Conservation (phyloP, 108 stramenopile genomes). For the Chaetoceros muelleri region DNA sequence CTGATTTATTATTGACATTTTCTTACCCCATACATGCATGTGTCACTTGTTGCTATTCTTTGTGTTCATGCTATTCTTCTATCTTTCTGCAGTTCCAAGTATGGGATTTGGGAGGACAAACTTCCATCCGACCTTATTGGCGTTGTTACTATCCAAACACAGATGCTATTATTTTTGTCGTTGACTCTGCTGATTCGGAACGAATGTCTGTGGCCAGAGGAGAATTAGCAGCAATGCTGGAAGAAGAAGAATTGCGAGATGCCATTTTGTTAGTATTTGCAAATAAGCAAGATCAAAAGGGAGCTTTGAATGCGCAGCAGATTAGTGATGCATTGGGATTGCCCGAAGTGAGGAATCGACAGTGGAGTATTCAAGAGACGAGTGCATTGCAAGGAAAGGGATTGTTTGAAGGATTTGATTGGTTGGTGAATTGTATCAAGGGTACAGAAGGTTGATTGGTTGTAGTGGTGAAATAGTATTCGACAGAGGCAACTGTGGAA, state of each 20-base stretch:
- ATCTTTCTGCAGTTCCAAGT: slow-evolving; percentile 86
- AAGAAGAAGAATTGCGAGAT: slow-evolving; percentile 95
- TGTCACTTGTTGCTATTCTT: not conserved
- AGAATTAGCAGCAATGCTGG: slow-evolving; percentile 95
- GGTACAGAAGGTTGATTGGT: slow-evolving; percentile 43
- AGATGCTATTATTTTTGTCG: slow-evolving; percentile 99
- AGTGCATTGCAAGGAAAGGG: slow-evolving; percentile 97
- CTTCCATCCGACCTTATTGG: slow-evolving; percentile 99
- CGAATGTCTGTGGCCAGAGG: slow-evolving; percentile 91
- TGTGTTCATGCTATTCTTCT: slow-evolving; percentile 3
- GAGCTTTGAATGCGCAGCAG: slow-evolving; percentile 94
- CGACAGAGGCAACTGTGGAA: not conserved
- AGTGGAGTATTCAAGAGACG: slow-evolving; percentile 99
- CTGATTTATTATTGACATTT: not conserved
- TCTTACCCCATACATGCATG: not conserved
- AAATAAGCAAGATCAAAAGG: slow-evolving; percentile 99
- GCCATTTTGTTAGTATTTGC: slow-evolving; percentile 97
- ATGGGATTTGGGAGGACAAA: slow-evolving; percentile 99
- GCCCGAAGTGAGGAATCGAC: slow-evolving; percentile 92
- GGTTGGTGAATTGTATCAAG: slow-evolving; percentile 95
- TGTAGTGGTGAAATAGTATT: not conserved
- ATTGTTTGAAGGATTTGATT: slow-evolving; percentile 98
- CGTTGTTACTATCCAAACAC: slow-evolving; percentile 99
- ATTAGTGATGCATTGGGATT: slow-evolving; percentile 94
- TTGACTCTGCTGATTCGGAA: slow-evolving; percentile 95